Base-by-base conservation (phyloP, 2,329 filamentous ascomycete species). In the Monosporascus sp. region DNA sequence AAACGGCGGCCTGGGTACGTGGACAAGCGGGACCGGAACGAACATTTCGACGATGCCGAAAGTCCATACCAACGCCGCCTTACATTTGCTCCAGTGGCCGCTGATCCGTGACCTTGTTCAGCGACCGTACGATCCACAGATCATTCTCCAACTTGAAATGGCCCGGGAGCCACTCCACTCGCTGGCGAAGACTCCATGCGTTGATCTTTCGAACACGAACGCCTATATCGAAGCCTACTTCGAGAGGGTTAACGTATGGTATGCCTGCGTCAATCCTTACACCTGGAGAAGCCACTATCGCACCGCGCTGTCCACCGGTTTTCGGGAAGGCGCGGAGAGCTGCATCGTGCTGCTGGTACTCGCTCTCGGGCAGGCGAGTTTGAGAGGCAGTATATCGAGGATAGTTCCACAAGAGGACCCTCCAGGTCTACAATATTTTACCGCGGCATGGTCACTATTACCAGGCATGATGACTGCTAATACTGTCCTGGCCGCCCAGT, bases 41-140 rank as follows among this genome's bases (percentile, higher is more conserved):
- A 92, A 90, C 68, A 90, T 93, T 59, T 91, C 88, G 3, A 90
- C 87, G 25, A 93, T 93, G 88, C 89, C 89, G 22, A 92, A 90
- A 70, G 79, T 87, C 17, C 89, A 93, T 69, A 92, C 88, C 0
- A 93, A 89, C 54, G 88, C 89, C 6, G 88, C 88, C 1, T 74
- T 91, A 60, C 86, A 93, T 67, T 74, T 93, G 20, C 75, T 93
- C 6, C 88, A 91, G 63, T 92, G 89, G 83, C 89, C 89, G 14
- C 76, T 91, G 59, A 92, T 93, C 60, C 81, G 87, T 48, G 86
- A 91, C 64, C 75, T 94, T 22, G 87, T 93, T 8, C 87, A 87
- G 27, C 79, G 85, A 36, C 87, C 86, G 3, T 91, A 91, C 67
- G 88, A 92, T 63, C 88, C 89, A 3, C 87, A 91, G 65, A 87